Evolutionary conservation across 257 asterid species (phyloP), one percentile per base, ranked within the genome.

Genomic region (Fraxinus cuspidata): DNA sequence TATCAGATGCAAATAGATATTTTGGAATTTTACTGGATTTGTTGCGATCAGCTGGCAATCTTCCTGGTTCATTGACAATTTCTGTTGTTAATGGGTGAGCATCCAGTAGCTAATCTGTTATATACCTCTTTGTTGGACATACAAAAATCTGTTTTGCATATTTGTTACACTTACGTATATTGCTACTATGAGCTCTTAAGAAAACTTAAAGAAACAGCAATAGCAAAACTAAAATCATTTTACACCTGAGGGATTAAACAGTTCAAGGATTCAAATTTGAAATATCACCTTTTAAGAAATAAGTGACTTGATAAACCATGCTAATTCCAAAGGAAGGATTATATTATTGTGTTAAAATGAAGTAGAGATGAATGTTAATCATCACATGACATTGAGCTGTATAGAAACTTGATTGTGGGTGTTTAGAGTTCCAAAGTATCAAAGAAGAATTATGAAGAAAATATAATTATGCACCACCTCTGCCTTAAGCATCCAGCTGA

Each of bases 81-180:
- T 80, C 97, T 74, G 81, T 88, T 82, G 84, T 95, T 80, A 95
- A 92, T 89, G 88, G 99, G 99, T 95, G 93, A 87, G 91, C 79
- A 53, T 76, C 82, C 63, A 65, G 21, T 31, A 3, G 31, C 27
- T 27, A 16, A 69, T 77, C 44, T 75, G 37, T 37, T n/a, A 21
- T 35, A 66, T 19, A 31, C 38, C 56, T 79, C 49, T 70, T 76
- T 64, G 25, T 72, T 74, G 64, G 35, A 81, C 53, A 40, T 66
- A 35, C 58, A 78, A 25, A 28, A 56, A 49, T 71, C 34, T 31
- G n/a, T 34, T 60, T 66, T 77, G 67, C 53, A 18, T 49, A 4
- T 25, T 32, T 72, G 29, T 29, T 72, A 31, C 65, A 37, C 42
- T 70, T 23, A 37, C 42, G 65, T 23, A 49, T 35, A 31, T 18